Conservation (phyloP, 768 basidiomycete genomes). For the Pulveroboletus sp. region DNA sequence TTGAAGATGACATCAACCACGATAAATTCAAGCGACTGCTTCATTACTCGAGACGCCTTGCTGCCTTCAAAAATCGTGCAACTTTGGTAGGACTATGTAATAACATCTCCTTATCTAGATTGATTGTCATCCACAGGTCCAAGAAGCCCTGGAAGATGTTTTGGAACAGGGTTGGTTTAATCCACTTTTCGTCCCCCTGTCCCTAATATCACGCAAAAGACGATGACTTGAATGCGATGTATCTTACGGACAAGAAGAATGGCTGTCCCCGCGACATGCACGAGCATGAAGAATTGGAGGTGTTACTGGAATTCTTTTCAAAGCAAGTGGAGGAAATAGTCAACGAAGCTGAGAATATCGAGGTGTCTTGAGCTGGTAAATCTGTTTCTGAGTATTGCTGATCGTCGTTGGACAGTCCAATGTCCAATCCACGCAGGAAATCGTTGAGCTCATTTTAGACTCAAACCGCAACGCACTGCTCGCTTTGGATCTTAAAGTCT, state of each 20-base stretch:
- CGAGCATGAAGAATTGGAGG: slow-evolving; percentile 92
- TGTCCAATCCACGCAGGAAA: slow-evolving; percentile 96
- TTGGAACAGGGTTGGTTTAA: slow-evolving; percentile 71
- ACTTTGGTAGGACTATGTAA: slow-evolving; percentile 51
- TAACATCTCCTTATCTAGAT: not conserved
- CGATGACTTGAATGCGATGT: slow-evolving; percentile 94
- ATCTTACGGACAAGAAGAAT: slow-evolving; percentile 81
- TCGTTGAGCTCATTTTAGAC: slow-evolving; percentile 93
- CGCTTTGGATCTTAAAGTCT: slow-evolving; percentile 84
- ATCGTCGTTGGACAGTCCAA: slow-evolving; percentile 49
- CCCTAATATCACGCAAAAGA: slow-evolving; percentile 45
- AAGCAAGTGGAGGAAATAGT: slow-evolving; percentile 98
- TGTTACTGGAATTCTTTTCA: slow-evolving; percentile 89
- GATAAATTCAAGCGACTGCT: slow-evolving; percentile 90
- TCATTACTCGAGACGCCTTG: slow-evolving; percentile 86
- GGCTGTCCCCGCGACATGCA: slow-evolving; percentile 53
- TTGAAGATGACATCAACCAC: slow-evolving; percentile 93
- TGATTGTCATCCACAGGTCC: slow-evolving; percentile 50
- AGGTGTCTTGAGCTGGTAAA: slow-evolving; percentile 43
- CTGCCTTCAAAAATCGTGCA: slow-evolving; percentile 88
- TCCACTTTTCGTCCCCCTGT: not conserved
- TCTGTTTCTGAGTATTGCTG: not conserved
- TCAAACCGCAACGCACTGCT: slow-evolving; percentile 91
- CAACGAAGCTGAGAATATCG: slow-evolving; percentile 84
- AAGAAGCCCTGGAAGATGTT: slow-evolving; percentile 88